phyloP scores from a whole-genome alignment of 495 filamentous ascomycete genomes.

The Podospora appendiculata region DNA sequence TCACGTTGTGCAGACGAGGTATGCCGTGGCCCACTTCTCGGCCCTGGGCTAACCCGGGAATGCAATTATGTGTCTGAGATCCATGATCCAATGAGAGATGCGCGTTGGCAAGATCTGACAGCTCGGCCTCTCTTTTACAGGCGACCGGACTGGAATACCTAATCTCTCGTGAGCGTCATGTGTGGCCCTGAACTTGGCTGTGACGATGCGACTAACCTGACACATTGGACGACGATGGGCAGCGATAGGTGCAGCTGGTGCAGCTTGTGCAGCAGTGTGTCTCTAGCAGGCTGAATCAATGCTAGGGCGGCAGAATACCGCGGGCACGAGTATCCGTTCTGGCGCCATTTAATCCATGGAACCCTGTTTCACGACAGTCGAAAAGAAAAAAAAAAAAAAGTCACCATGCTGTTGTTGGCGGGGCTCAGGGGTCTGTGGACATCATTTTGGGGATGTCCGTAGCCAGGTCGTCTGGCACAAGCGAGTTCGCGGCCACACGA shows the following conservation, averaged over 20 bases:
- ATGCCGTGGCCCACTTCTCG: background rate
- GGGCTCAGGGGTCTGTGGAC: conserved; percentile 13
- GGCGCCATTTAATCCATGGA: background rate
- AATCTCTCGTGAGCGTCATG: no score
- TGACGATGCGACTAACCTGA: conserved; percentile 7
- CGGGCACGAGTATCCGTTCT: background rate
- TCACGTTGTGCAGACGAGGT: background rate
- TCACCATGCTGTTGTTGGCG: background rate
- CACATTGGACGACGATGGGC: conserved; percentile 1
- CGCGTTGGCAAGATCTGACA: background rate
- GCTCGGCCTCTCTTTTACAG: no score
- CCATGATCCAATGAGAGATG: background rate
- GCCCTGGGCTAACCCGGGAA: background rate
- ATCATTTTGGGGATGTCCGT: conserved; percentile 29
- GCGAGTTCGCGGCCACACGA: background rate
- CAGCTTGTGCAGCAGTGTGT: background rate
- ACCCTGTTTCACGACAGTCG: conserved; percentile 7
- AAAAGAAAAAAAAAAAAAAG: background rate
- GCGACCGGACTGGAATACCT: no score
- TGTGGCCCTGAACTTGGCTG: background rate
- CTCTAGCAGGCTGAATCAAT: background rate
- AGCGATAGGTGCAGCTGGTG: no score
- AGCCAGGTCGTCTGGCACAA: conserved; percentile 3
- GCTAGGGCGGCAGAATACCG: background rate
- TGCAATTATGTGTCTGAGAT: background rate